phyloP scores from a whole-genome alignment of 495 filamentous ascomycete genomes.

The Cercophora newfieldiana region DNA sequence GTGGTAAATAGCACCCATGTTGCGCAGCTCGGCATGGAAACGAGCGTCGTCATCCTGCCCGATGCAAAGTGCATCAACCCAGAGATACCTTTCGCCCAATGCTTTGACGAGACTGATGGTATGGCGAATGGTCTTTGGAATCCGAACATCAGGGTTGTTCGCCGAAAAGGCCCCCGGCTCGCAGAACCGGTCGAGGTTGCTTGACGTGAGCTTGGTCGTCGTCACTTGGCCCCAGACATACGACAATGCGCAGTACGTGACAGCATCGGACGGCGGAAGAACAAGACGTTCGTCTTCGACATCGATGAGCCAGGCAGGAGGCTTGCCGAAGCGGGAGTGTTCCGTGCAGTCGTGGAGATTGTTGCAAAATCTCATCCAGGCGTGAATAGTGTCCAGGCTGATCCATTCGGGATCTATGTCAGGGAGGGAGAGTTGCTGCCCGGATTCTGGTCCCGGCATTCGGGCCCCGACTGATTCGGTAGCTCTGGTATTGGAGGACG shows the following conservation, averaged over 20 bases:
- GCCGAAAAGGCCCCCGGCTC: background rate
- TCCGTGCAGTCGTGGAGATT: background rate
- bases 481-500: too few species aligned
- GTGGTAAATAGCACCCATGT: constrained; percentile 1
- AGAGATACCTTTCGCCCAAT: background rate
- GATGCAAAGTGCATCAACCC: background rate
- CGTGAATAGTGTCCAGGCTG: background rate
- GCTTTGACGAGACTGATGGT: background rate
- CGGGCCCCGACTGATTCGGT: too few species aligned
- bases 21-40: background rate
- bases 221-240: background rate
- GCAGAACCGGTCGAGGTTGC: background rate
- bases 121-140: background rate
- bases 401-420: background rate
- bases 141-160: background rate
- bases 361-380: background rate
- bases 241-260: background rate
- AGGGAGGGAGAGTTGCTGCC: background rate
- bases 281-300: background rate
- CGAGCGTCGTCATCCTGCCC: background rate
- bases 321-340: background rate
- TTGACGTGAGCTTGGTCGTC: background rate
- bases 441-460: too few species aligned
- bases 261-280: background rate
- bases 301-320: background rate